Percentiles rank a stretch among this genome's conserved stretches.
phyloP scores from a whole-genome alignment of 2,329 filamentous ascomycete species.

The Colletotrichum abscissum region DNA sequence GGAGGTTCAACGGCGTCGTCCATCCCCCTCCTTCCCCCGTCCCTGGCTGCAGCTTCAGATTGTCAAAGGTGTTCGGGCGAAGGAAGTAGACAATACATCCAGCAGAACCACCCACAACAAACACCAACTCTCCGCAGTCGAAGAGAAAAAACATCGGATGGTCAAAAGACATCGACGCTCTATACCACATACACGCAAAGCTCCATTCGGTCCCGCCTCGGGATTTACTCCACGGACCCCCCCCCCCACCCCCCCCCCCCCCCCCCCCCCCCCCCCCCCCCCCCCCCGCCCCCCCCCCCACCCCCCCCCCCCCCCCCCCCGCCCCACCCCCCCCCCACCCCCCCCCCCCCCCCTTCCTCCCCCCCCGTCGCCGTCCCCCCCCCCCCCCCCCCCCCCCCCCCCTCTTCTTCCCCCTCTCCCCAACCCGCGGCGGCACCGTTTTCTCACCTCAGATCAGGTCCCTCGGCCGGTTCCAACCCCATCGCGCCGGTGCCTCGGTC shows the following conservation, averaged over 20 bases:
- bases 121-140: neutral
- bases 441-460: neutral
- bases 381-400: no score
- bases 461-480: neutral
- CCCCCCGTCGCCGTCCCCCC: no score
- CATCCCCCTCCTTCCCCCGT: no score
- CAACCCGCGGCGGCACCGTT: neutral
- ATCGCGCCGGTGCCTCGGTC: neutral
- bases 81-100: neutral
- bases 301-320: no score
- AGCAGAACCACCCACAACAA: neutral
- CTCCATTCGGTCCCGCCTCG: slow-evolving; percentile 14
- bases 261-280: no score
- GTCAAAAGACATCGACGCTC: neutral
- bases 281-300: no score
- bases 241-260: no score
- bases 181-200: no score
- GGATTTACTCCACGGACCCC: slow-evolving; percentile 14
- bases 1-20: slow-evolving; percentile 1
- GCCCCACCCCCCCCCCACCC: no score
- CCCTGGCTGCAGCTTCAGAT: no score
- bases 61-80: neutral
- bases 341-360: no score
- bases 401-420: neutral
- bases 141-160: slow-evolving; percentile 5